These are phyloP conservation scores for Rhodosporidiobolus sp. DNA, from an alignment of 768 basidiomycete species.

Conservation along the genomic window DNA sequence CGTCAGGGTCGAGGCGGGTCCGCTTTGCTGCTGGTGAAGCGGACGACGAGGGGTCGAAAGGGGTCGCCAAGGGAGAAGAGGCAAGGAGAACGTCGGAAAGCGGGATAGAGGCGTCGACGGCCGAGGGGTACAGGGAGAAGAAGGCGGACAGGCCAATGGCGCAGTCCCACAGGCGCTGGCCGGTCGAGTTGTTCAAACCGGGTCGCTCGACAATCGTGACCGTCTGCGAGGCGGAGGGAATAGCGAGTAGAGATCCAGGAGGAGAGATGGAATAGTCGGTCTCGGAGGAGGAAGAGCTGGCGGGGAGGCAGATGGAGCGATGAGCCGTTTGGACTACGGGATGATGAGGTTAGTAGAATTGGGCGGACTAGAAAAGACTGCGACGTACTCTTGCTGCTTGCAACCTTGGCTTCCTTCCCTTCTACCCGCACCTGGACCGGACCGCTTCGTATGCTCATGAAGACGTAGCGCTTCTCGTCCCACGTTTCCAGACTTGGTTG, in stretches of 20 bases:
- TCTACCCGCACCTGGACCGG: not conserved
- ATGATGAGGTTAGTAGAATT: no score
- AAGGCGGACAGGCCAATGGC: slow-evolving; percentile 30
- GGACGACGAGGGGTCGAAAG: not conserved
- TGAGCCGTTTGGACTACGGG: slow-evolving; percentile 28
- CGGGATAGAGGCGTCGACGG: not conserved
- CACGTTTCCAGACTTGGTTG: slow-evolving; percentile 6
- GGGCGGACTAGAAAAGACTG: not conserved
- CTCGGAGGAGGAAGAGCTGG: not conserved
- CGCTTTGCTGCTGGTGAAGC: not conserved
- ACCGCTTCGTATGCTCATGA: slow-evolving; percentile 21
- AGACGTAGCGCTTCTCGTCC: slow-evolving; percentile 25
- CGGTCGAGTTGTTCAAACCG: slow-evolving; percentile 38
- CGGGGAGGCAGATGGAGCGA: not conserved
- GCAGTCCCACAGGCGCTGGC: slow-evolving; percentile 40
- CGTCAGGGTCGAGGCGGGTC: not conserved
- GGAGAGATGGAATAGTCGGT: not conserved
- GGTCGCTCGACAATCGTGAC: slow-evolving; percentile 33
- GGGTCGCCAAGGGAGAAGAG: not conserved
- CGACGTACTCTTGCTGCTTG: slow-evolving; percentile 14
- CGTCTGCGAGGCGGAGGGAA: no score
- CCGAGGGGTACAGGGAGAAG: slow-evolving; percentile 17
- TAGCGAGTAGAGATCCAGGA: no score
- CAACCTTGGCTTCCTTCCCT: not conserved
- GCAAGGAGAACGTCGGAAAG: not conserved